A percentile compares a stretch with the other conserved stretches of the same genome.
Evolutionary conservation across 345 rosid species (phyloP).

Genomic region (Camelina hispida): DNA sequence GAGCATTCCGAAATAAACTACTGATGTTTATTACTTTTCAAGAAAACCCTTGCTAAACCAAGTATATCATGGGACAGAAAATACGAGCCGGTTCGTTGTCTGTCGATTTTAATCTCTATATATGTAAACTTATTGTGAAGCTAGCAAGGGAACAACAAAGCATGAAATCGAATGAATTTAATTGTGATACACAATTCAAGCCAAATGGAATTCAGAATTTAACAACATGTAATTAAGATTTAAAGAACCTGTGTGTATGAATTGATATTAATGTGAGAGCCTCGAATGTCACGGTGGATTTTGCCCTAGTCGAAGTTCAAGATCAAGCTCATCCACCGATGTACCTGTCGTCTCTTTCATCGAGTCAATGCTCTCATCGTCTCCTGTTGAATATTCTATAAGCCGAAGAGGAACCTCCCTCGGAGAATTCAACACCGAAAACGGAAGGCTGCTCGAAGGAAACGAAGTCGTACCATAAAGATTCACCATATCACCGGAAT

Average conservation of each 20-base stretch:
- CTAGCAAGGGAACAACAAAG: constrained; percentile 20
- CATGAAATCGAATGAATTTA: constrained; percentile 32
- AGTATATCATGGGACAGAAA: neutral
- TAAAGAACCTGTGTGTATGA: constrained; percentile 34
- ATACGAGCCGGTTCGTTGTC: neutral
- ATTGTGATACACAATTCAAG: constrained; percentile 29
- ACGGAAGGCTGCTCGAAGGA: constrained; percentile 45
- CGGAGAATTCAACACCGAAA: constrained; percentile 38
- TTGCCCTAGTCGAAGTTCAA: constrained; percentile 88
- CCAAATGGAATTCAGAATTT: constrained; percentile 25
- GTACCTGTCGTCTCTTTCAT: constrained; percentile 45
- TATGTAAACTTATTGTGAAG: constrained; percentile 27
- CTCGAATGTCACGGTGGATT: constrained; percentile 41
- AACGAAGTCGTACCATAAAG: constrained; percentile 50
- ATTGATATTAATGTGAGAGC: constrained; percentile 23
- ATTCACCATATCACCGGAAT: constrained; percentile 37
- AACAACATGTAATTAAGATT: constrained; percentile 28
- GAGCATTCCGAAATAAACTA: neutral
- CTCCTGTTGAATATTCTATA: constrained; percentile 31
- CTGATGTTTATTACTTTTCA: neutral
- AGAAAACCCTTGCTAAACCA: neutral
- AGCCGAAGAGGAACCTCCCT: constrained; percentile 36
- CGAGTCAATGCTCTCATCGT: constrained; percentile 37
- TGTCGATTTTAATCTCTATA: neutral
- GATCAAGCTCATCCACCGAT: constrained; percentile 72